phyloP scores from a whole-genome alignment of 2,329 filamentous ascomycete species.

The Xylaria polymorpha region DNA sequence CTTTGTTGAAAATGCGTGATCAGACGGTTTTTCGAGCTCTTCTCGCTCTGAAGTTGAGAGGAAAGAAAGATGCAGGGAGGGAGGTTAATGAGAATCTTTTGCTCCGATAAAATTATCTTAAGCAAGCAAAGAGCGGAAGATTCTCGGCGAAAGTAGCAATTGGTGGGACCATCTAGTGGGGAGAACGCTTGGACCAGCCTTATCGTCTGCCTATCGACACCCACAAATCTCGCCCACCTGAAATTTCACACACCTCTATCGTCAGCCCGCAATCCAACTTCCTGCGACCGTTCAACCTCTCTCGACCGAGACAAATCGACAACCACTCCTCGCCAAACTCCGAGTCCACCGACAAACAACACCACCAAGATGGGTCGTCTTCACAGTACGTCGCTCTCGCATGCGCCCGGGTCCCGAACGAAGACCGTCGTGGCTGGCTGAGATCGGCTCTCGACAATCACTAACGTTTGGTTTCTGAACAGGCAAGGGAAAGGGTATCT shows the following conservation, averaged over 20 bases:
- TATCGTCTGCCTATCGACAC: constrained; percentile 35
- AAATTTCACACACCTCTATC: constrained; percentile 42
- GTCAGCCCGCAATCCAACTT: constrained; percentile 39
- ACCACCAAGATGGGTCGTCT: constrained; percentile 88
- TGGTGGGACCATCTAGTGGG: constrained; percentile 7
- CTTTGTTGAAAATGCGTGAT: background rate
- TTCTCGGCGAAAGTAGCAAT: constrained; percentile 25
- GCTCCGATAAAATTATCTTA: constrained; percentile 26
- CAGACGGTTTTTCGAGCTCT: background rate
- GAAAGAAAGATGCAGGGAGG: constrained; percentile 2
- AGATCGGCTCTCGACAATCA: background rate
- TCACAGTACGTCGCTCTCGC: constrained; percentile 78
- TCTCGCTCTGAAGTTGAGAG: constrained; percentile 2
- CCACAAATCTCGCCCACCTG: constrained; percentile 43
- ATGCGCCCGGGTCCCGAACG: background rate
- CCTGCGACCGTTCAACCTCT: constrained; percentile 32
- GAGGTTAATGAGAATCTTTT: too few relatives aligned
- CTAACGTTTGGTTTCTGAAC: constrained; percentile 23
- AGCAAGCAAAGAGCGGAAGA: constrained; percentile 31
- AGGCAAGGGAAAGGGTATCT: constrained; percentile 89
- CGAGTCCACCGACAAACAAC: constrained; percentile 49
- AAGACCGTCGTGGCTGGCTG: background rate
- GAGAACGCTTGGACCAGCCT: constrained; percentile 40
- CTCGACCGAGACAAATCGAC: constrained; percentile 44
- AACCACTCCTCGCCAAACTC: constrained; percentile 39